Evolutionary conservation across 345 rosid species (phyloP).

Genomic region (Brassica juncea): DNA sequence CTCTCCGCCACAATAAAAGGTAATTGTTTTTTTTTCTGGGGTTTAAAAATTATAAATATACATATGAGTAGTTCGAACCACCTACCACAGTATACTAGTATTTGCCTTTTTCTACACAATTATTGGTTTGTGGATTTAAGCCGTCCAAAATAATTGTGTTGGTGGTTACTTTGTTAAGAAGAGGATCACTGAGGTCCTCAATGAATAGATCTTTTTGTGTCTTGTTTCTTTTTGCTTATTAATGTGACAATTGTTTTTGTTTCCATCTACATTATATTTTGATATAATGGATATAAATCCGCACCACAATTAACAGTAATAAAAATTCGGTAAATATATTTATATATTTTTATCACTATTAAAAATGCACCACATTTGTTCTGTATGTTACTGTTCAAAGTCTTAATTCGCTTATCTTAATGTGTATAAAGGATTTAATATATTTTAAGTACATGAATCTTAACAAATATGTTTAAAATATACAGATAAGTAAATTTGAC

Average conservation of each 20-base stretch:
- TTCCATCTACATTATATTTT: not conserved
- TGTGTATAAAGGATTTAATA: not conserved
- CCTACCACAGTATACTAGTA: constrained; percentile 23
- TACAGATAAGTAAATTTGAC: not conserved
- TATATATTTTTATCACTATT: no score
- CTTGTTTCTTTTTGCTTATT: not conserved
- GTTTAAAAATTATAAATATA: not conserved
- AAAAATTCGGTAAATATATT: no score
- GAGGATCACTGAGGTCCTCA: constrained; percentile 25
- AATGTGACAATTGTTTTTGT: constrained; percentile 12
- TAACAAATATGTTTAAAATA: not conserved
- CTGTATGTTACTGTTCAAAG: no score
- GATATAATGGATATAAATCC: no score
- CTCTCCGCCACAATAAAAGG: constrained; percentile 1
- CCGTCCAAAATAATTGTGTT: constrained; percentile 34
- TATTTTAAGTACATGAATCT: not conserved
- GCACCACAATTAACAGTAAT: no score
- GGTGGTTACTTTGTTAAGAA: constrained; percentile 31
- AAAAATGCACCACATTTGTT: no score
- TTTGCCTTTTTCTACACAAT: constrained; percentile 23
- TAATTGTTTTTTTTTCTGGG: not conserved
- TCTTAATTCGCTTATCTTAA: not conserved
- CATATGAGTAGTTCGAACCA: constrained; percentile 28
- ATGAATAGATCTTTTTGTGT: not conserved
- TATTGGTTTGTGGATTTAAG: constrained; percentile 32